Evolutionary conservation across 371 early-diverging fungal genomes (phyloP).

Genomic region (Edhazardia aedis): DNA sequence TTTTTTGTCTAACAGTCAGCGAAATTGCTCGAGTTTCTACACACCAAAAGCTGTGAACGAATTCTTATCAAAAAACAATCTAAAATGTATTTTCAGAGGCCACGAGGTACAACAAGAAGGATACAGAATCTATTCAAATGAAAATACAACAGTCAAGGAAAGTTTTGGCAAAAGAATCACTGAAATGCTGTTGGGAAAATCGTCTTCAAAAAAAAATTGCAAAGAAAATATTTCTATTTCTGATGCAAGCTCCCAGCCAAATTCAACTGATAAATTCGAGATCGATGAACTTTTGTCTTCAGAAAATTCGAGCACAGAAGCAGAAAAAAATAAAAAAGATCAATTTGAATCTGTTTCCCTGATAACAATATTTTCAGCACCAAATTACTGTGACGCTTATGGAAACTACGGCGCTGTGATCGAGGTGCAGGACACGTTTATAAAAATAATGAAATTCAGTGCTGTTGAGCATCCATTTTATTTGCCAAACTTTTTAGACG

Average conservation of each 20-base stretch:
- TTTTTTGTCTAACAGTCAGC: conserved; percentile 63
- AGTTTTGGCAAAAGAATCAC: too few species aligned
- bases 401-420: conserved; percentile 72
- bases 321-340: conserved; percentile 64
- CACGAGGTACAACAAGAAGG: conserved; percentile 92
- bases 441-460: conserved; percentile 70
- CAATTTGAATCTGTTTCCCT: conserved; percentile 78
- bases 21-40: conserved; percentile 78
- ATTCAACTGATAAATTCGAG: too few species aligned
- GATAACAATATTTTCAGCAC: conserved; percentile 82
- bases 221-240: too few species aligned
- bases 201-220: too few species aligned
- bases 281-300: too few species aligned
- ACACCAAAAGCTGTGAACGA: conserved; percentile 65
- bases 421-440: conserved; percentile 75
- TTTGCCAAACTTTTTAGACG: conserved; percentile 81
- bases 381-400: conserved; percentile 80
- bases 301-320: conserved; percentile 55
- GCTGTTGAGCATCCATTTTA: conserved; percentile 69
- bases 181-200: too few species aligned
- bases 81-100: conserved; percentile 71
- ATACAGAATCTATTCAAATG: conserved; percentile 17
- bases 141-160: background rate
- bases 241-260: too few species aligned
- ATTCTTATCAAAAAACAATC: conserved; percentile 68